Evolutionary conservation across 192 early-diverging fungal species (phyloP), one percentile per base, ranked within the genome.

Genomic region (Gryganskiella cystojenkinii): DNA sequence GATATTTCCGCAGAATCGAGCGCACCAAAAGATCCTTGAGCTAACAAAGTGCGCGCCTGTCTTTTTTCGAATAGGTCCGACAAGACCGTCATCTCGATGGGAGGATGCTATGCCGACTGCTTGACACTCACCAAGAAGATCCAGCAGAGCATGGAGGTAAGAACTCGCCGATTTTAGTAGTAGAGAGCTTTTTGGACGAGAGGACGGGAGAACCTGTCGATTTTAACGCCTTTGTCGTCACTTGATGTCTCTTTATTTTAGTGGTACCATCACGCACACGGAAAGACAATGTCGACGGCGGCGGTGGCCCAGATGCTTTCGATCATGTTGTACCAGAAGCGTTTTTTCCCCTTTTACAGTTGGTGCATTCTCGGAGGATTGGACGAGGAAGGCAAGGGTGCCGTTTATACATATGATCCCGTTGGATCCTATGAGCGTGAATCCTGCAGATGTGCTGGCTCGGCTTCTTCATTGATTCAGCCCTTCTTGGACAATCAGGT

Each of bases 281-380:
- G 94, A 35, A 95, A 93, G 80, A 71, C 81, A 43, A 99, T 99
- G 92, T 87, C 88, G 47, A 85, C 87, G 0, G 81, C 87, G 24
- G 96, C 98, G 3, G 80, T 97, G 56, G 97, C 97, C 8, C 98
- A 98, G 83, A 90, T 98, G 94, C 85, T 99, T 9, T 93, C 93
- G 7, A 94, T 91, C 47, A 95, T 94, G 59, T 83, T 99, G 35
- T 99, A 99, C 76, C 83, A 83, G 43, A 93, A 92, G 62, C 91
- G 98, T 17, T 98, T 98, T 83, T 98, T 99, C 87, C 96, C 97
- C 2, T 99, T 97, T 84, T 98, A 97, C 76, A 88, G 89, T 71
- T 95, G 92, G 81, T 93, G 92, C 78, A 88, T 95, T 20, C 67
- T 99, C 56, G 96, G 93, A 4, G 98, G 98, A 28, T 51, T 99